Conservation (phyloP, 331 rosid species). For the Quercus lobata region DNA sequence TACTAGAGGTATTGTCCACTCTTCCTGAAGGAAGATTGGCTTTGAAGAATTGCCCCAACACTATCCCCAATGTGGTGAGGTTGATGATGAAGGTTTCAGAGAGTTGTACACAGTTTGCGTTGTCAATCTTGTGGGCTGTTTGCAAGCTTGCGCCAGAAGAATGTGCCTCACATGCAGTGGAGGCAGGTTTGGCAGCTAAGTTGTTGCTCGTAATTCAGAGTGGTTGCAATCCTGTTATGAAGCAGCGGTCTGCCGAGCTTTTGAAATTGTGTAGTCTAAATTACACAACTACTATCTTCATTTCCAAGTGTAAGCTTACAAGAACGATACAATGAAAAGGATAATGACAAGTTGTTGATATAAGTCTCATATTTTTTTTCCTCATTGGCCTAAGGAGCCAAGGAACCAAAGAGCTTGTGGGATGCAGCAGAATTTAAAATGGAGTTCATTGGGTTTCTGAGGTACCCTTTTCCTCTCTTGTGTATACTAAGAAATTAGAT, state of each 20-base stretch:
- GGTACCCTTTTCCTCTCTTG: constrained; percentile 11
- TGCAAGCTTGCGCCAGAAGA: constrained; percentile 80
- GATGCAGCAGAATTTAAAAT: not conserved
- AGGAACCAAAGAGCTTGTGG: constrained; percentile 6
- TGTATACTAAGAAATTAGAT: constrained; percentile 14
- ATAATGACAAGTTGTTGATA: constrained; percentile 18
- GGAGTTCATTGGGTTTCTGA: not conserved
- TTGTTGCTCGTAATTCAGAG: constrained; percentile 85
- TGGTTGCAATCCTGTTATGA: constrained; percentile 69
- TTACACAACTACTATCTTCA: constrained; percentile 68
- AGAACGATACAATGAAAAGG: constrained; percentile 74
- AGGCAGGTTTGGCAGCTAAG: constrained; percentile 88
- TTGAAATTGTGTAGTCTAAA: constrained; percentile 82
- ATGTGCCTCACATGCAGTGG: constrained; percentile 69
- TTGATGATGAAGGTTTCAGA: constrained; percentile 86
- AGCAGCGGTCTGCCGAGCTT: constrained; percentile 76
- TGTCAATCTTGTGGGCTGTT: constrained; percentile 75
- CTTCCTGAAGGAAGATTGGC: constrained; percentile 74
- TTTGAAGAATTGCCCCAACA: constrained; percentile 64
- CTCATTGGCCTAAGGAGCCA: constrained; percentile 1
- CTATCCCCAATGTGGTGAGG: constrained; percentile 61
- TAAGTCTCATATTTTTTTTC: constrained; percentile 8
- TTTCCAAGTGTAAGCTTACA: constrained; percentile 90
- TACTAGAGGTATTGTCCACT: constrained; percentile 60
- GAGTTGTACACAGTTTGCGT: constrained; percentile 66